Evolutionary conservation across 768 basidiomycete species (phyloP).

Genomic region (Boletus sp.): DNA sequence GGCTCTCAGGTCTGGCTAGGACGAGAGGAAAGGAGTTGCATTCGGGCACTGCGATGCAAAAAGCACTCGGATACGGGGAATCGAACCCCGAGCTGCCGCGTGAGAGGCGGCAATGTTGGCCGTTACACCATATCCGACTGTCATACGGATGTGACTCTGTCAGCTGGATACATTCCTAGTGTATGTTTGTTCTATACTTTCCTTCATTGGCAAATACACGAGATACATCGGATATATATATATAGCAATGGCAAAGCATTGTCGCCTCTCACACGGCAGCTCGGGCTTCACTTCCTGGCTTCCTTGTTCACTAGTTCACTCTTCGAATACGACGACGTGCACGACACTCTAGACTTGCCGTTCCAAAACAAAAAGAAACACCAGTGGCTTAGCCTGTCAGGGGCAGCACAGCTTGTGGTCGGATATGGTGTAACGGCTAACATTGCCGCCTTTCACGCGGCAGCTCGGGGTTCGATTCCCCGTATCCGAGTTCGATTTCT

Average conservation of each 20-base stretch:
- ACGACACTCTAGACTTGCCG: background rate
- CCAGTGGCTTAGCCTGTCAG: background rate
- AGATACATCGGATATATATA: constrained; percentile 43
- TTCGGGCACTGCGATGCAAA: background rate
- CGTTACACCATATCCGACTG: constrained; percentile 60
- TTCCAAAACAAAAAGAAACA: no score
- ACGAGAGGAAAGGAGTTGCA: no score
- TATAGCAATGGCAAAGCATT: constrained; percentile 67
- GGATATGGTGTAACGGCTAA: constrained; percentile 67
- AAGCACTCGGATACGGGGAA: background rate
- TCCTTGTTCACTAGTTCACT: background rate
- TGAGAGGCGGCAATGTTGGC: constrained; percentile 68
- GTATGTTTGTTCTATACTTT: background rate
- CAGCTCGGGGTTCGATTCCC: constrained; percentile 34
- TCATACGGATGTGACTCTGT: background rate
- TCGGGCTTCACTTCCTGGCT: constrained; percentile 27
- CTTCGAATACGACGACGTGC: background rate
- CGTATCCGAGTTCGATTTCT: background rate
- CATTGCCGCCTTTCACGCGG: constrained; percentile 62
- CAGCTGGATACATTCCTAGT: background rate
- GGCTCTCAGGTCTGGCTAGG: no score
- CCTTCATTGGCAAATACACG: background rate
- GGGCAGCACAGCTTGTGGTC: constrained; percentile 6
- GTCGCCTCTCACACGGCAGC: constrained; percentile 53
- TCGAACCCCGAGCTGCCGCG: constrained; percentile 36